A percentile compares a stretch with the other conserved stretches of the same genome.
These are phyloP conservation scores for Rhizophagus clarus DNA, from an alignment of 192 early-diverging fungal species.

Conservation along the genomic window DNA sequence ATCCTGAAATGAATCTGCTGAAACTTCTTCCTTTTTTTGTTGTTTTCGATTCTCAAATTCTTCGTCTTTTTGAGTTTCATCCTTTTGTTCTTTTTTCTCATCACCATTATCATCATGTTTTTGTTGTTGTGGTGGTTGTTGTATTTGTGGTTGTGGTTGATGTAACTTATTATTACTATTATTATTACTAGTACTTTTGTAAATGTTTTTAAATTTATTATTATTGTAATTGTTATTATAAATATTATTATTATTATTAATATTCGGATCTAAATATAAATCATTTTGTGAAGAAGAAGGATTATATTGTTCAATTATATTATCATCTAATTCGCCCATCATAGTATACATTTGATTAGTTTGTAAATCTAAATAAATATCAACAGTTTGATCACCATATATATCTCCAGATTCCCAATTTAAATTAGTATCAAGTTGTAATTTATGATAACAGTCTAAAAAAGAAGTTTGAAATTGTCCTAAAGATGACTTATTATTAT, in stretches of 20 bases:
- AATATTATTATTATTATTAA: constrained; percentile 11
- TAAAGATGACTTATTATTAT: background rate
- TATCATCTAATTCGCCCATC: constrained; percentile 33
- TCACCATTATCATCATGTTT: background rate
- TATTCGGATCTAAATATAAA: constrained; percentile 7
- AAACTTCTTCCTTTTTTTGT: too few species aligned
- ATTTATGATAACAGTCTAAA: constrained; percentile 29
- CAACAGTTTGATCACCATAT: constrained; percentile 29
- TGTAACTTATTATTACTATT: background rate
- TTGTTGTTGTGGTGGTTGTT: background rate
- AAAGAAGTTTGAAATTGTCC: constrained; percentile 29
- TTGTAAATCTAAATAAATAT: constrained; percentile 33
- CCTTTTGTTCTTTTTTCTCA: background rate
- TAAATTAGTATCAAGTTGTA: constrained; percentile 25
- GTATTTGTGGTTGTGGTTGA: background rate
- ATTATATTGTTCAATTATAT: constrained; percentile 3
- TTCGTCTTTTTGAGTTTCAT: background rate
- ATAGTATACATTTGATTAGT: constrained; percentile 33
- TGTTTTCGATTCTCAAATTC: background rate
- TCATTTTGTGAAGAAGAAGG: background rate
- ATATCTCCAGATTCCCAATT: constrained; percentile 27
- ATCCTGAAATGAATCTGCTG: background rate
- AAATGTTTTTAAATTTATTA: background rate
- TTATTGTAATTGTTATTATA: constrained; percentile 1
- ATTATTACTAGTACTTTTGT: background rate